These are phyloP conservation scores for Penicillium lividum DNA, from an alignment of 495 filamentous ascomycete species.

Conservation along the genomic window DNA sequence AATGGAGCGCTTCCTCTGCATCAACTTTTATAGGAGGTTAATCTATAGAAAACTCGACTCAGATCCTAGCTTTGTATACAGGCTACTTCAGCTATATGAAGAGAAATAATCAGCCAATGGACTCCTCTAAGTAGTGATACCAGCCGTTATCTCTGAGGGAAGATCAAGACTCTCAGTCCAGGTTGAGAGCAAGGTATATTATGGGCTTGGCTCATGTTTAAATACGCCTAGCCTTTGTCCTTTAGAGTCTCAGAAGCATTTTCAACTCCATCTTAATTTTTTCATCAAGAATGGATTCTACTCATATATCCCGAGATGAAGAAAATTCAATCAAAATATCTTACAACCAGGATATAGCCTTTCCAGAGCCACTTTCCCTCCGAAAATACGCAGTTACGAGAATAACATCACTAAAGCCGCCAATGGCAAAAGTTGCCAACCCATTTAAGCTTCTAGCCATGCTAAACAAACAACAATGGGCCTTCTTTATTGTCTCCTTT, in stretches of 20 bases:
- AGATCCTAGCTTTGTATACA: background rate
- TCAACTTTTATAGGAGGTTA: too few species aligned
- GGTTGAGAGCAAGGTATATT: background rate
- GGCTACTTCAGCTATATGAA: background rate
- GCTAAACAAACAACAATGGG: slow-evolving; percentile 8
- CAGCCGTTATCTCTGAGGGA: background rate
- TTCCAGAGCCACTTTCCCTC: background rate
- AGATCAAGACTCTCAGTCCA: background rate
- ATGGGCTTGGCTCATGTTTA: background rate
- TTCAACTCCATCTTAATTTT: background rate
- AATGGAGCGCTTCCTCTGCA: too few species aligned
- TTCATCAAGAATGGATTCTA: background rate
- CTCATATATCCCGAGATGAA: background rate
- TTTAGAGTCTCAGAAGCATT: background rate
- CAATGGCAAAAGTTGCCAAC: slow-evolving; percentile 3
- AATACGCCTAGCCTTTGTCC: background rate
- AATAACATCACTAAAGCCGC: slow-evolving; percentile 3
- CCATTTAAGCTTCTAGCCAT: slow-evolving; percentile 5
- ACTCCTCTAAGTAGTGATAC: background rate
- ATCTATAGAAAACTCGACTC: background rate
- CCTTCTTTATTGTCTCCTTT: slow-evolving; percentile 46
- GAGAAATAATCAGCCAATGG: background rate
- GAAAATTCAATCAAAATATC: slow-evolving; percentile 2
- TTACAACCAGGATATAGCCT: background rate
- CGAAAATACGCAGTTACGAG: slow-evolving; percentile 4